Conservation (phyloP, 306 rosid species). For the Purshia tridentata region DNA sequence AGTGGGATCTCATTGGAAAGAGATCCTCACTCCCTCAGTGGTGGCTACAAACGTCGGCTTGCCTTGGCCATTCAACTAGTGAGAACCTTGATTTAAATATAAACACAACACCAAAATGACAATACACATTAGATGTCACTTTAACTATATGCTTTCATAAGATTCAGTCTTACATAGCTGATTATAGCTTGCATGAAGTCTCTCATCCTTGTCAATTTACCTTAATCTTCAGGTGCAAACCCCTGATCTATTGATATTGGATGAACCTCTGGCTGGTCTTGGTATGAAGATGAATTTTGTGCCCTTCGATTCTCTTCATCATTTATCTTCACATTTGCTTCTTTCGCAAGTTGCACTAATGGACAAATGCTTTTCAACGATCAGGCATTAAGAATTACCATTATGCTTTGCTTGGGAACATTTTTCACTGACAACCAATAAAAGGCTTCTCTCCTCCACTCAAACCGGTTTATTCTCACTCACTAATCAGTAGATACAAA, state of each 20-base stretch:
- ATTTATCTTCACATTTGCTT: conserved; percentile 22
- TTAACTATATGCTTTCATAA: neutral
- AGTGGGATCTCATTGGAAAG: conserved; percentile 79
- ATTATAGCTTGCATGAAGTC: conserved; percentile 14
- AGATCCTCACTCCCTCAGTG: conserved; percentile 92
- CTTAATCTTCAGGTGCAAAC: conserved; percentile 66
- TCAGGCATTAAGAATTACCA: conserved; percentile 10
- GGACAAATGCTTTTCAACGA: neutral
- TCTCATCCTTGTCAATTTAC: conserved; percentile 17
- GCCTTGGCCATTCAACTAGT: conserved; percentile 93
- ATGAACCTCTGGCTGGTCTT: conserved; percentile 96
- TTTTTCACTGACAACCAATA: neutral
- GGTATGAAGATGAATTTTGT: conserved; percentile 50
- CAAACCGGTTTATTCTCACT: neutral
- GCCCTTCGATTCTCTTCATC: conserved; percentile 18
- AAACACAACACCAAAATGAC: neutral
- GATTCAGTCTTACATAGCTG: conserved; percentile 8
- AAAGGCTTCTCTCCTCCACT: neutral
- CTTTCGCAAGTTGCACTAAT: conserved; percentile 8
- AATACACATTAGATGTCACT: neutral
- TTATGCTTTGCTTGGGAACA: neutral
- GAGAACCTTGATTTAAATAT: conserved; percentile 33
- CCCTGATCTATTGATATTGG: conserved; percentile 88
- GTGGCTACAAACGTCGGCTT: conserved; percentile 96
- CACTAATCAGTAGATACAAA: neutral